Percentiles rank a stretch among this genome's conserved stretches.
phyloP scores from a whole-genome alignment of 257 asterid species.

The Solanum tarijense region DNA sequence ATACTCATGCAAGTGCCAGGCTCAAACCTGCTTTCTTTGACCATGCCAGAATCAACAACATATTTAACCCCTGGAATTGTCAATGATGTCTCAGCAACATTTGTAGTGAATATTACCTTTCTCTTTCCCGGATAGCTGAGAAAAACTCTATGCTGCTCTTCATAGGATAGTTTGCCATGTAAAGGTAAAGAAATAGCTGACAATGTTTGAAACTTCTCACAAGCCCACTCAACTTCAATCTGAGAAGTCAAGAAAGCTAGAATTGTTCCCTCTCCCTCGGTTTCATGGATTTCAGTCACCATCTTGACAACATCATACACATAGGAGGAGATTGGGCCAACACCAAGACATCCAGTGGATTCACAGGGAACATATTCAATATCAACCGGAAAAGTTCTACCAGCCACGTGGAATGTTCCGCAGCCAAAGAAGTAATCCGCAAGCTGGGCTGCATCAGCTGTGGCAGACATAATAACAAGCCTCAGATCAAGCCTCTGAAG shows the following conservation, averaged over 20 bases:
- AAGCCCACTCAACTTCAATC: constrained; percentile 71
- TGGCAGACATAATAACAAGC: constrained; percentile 93
- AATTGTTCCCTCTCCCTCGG: constrained; percentile 62
- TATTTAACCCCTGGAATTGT: constrained; percentile 88
- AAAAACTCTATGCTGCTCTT: constrained; percentile 47
- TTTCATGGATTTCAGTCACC: constrained; percentile 43
- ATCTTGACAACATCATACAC: constrained; percentile 52
- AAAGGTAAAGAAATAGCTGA: constrained; percentile 45
- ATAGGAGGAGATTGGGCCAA: constrained; percentile 48
- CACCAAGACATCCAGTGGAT: constrained; percentile 22
- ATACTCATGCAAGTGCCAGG: constrained; percentile 83
- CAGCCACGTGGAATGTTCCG: constrained; percentile 50
- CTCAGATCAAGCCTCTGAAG: constrained; percentile 54
- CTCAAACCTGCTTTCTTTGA: constrained; percentile 65
- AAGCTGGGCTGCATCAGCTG: constrained; percentile 77
- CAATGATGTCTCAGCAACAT: constrained; percentile 91
- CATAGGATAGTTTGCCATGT: constrained; percentile 59
- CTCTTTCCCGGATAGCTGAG: constrained; percentile 38
- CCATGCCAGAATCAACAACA: constrained; percentile 89
- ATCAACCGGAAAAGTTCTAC: constrained; percentile 82
- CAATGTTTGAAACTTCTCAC: constrained; percentile 42
- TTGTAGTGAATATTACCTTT: constrained; percentile 57
- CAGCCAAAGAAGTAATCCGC: constrained; percentile 67
- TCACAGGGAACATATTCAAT: constrained; percentile 50
- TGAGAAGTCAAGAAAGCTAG: constrained; percentile 90